These are phyloP conservation scores for Trichoderma asperellum DNA, from an alignment of 2,329 filamentous ascomycete genomes.

Conservation along the genomic window DNA sequence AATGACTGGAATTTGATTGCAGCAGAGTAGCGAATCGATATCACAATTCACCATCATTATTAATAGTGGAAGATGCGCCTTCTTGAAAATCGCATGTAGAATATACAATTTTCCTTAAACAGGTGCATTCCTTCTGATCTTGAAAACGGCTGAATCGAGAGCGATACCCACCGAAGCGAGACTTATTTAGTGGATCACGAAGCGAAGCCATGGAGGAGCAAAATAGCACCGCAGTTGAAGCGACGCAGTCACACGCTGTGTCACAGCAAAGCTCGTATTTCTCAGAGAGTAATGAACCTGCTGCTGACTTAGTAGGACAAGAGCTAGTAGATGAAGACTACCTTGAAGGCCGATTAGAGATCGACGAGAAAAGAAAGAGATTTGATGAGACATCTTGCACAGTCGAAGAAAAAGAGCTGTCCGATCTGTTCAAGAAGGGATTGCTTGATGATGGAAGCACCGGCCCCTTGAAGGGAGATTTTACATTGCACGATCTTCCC, in stretches of 20 bases:
- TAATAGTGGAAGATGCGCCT: neutral
- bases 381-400: slow-evolving; percentile 21
- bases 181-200: neutral
- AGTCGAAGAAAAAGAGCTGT: slow-evolving; percentile 27
- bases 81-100: neutral
- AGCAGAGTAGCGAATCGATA: neutral
- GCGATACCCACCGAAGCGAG: neutral
- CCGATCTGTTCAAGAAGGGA: slow-evolving; percentile 23
- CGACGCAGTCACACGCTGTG: neutral
- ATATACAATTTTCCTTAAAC: neutral
- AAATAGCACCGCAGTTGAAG: neutral
- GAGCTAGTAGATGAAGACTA: neutral
- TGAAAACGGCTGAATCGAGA: neutral
- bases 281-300: neutral
- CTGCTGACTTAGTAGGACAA: neutral
- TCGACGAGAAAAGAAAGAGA: neutral
- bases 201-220: neutral
- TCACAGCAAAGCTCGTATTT: neutral
- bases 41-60: neutral
- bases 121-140: neutral
- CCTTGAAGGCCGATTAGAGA: slow-evolving; percentile 1
- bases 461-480: slow-evolving; percentile 2
- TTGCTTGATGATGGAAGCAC: slow-evolving; percentile 24
- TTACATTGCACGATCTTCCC: slow-evolving; percentile 25
- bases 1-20: neutral